phyloP scores from a whole-genome alignment of 495 filamentous ascomycete genomes.

The Pyrenopolyporus hunteri region DNA sequence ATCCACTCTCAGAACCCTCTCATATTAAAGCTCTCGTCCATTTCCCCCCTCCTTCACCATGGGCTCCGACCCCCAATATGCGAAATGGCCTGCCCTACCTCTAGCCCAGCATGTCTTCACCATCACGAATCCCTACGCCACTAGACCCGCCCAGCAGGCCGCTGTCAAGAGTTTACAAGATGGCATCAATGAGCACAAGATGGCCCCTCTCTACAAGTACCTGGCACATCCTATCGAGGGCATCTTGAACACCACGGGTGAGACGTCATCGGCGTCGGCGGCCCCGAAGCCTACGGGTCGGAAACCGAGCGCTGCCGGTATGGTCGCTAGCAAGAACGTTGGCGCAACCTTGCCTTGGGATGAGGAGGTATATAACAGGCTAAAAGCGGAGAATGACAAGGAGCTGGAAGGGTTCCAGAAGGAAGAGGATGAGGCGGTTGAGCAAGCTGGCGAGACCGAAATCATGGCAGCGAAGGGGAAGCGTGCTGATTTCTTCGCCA shows the following conservation, averaged over 20 bases:
- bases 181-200: slow-evolving; percentile 90
- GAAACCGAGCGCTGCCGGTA: slow-evolving; percentile 67
- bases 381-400: slow-evolving; percentile 86
- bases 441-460: slow-evolving; percentile 95
- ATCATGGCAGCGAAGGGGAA: slow-evolving; percentile 91
- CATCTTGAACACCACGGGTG: slow-evolving; percentile 78
- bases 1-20: not conserved
- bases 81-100: slow-evolving; percentile 89
- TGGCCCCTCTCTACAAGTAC: slow-evolving; percentile 95
- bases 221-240: slow-evolving; percentile 94
- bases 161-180: slow-evolving; percentile 86
- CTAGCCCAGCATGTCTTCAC: slow-evolving; percentile 97
- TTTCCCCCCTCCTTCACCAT: slow-evolving; percentile 58
- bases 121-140: slow-evolving; percentile 85
- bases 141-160: slow-evolving; percentile 68
- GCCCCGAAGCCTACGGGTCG: slow-evolving; percentile 59
- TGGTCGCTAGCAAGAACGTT: slow-evolving; percentile 71
- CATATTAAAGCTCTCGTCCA: not conserved
- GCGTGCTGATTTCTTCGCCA: slow-evolving; percentile 92
- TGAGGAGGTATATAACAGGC: slow-evolving; percentile 80
- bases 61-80: slow-evolving; percentile 97
- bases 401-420: slow-evolving; percentile 92
- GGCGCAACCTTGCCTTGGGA: slow-evolving; percentile 85
- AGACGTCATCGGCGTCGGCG: slow-evolving; percentile 63
- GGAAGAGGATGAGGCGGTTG: slow-evolving; percentile 91